Percentiles rank a stretch among this genome's conserved stretches.
Conservation (phyloP, 2,329 filamentous ascomycete species). For the Amphichorda felina region DNA sequence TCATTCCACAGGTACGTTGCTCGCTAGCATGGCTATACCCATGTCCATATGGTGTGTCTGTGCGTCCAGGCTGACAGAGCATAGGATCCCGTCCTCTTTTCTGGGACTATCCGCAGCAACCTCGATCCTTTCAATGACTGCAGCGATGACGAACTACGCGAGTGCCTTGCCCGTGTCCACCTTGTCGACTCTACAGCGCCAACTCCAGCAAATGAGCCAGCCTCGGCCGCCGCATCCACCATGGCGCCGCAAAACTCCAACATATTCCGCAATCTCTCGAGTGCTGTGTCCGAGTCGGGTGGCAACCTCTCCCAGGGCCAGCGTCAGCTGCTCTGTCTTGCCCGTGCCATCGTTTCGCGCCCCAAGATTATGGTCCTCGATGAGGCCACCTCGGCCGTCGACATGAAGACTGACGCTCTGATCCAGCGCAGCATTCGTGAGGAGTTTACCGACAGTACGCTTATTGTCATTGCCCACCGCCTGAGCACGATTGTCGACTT, state of each 20-base stretch:
- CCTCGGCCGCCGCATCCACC: conserved; percentile 18
- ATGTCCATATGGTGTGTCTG: background rate
- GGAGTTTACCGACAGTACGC: conserved; percentile 56
- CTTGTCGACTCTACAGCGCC: conserved; percentile 35
- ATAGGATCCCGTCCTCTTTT: conserved; percentile 70
- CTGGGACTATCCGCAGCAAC: conserved; percentile 64
- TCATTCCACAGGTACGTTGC: conserved; percentile 52
- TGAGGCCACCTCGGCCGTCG: conserved; percentile 68
- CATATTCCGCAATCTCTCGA: conserved; percentile 50
- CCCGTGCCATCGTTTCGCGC: conserved; percentile 57
- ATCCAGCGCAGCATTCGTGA: conserved; percentile 65
- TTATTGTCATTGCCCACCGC: conserved; percentile 66
- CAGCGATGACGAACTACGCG: conserved; percentile 54
- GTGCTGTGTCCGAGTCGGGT: conserved; percentile 58
- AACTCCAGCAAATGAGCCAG: conserved; percentile 25
- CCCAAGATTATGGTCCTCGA: conserved; percentile 73
- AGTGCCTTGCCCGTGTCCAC: conserved; percentile 59
- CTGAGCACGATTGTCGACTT: conserved; percentile 69
- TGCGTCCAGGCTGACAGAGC: background rate
- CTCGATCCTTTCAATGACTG: conserved; percentile 67
- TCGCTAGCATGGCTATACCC: no score
- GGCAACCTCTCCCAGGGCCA: conserved; percentile 68
- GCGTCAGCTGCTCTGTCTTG: conserved; percentile 63
- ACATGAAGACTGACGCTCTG: conserved; percentile 63
- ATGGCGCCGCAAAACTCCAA: conserved; percentile 43